These are phyloP conservation scores for Hypoxylon fuscum DNA, from an alignment of 495 filamentous ascomycete genomes.

Conservation along the genomic window DNA sequence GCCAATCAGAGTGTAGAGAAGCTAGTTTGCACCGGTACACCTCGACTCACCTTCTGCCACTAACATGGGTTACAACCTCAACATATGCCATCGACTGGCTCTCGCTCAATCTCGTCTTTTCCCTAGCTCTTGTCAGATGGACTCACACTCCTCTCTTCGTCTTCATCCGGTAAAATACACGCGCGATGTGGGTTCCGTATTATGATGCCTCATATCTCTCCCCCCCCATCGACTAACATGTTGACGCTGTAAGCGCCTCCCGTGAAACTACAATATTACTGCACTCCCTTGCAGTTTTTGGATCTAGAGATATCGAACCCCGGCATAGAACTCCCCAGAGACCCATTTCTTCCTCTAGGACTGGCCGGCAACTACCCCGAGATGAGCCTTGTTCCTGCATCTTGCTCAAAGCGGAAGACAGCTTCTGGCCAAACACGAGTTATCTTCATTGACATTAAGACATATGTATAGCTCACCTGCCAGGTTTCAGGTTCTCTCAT, in stretches of 20 bases:
- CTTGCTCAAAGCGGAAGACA: slow-evolving; percentile 32
- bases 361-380: slow-evolving; percentile 32
- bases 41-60: slow-evolving; percentile 47
- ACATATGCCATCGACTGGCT: slow-evolving; percentile 46
- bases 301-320: slow-evolving; percentile 27
- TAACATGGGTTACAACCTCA: slow-evolving; percentile 43
- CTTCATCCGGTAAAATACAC: slow-evolving; percentile 38
- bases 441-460: slow-evolving; percentile 4
- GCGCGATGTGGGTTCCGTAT: slow-evolving; percentile 33
- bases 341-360: slow-evolving; percentile 19
- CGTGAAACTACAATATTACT: slow-evolving; percentile 21
- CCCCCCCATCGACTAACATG: slow-evolving; percentile 20
- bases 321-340: slow-evolving; percentile 14
- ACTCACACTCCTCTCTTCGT: slow-evolving; percentile 23
- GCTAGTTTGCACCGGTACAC: slow-evolving; percentile 40
- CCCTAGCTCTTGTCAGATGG: slow-evolving; percentile 33
- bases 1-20: slow-evolving; percentile 38
- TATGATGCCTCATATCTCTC: slow-evolving; percentile 28
- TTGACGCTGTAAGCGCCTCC: slow-evolving; percentile 39
- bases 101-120: slow-evolving; percentile 39
- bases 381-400: slow-evolving; percentile 31
- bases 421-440: slow-evolving; percentile 13
- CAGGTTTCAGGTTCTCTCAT: slow-evolving; percentile 26
- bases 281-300: slow-evolving; percentile 23
- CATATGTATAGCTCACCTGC: slow-evolving; percentile 27